phyloP scores from a whole-genome alignment of 139 green algal species.

The Limnomonas spitsbergensis region DNA sequence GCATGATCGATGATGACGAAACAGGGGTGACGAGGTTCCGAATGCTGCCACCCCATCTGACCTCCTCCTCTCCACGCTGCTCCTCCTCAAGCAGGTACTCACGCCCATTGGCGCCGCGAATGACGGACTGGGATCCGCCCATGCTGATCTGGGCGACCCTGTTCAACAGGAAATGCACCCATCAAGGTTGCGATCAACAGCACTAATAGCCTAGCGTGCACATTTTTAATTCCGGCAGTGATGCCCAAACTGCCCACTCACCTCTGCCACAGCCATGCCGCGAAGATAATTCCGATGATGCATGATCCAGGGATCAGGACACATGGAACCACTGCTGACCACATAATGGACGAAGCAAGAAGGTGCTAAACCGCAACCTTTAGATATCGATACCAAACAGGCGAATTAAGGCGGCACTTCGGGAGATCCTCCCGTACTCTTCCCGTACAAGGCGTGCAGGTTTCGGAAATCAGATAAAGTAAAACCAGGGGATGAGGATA shows the following conservation, averaged over 20 bases:
- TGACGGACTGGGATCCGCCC: slow-evolving; percentile 32
- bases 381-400: too few relatives aligned
- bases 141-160: slow-evolving; percentile 50
- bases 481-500: too few relatives aligned
- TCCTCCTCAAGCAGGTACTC: slow-evolving; percentile 76
- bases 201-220: neutral
- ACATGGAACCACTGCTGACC: too few relatives aligned
- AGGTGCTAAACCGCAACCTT: too few relatives aligned
- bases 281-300: slow-evolving; percentile 62
- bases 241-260: neutral
- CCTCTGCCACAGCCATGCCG: slow-evolving; percentile 63
- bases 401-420: too few relatives aligned
- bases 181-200: neutral
- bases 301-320: slow-evolving; percentile 1
- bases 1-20: too few relatives aligned
- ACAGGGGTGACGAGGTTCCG: too few relatives aligned
- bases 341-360: too few relatives aligned
- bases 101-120: slow-evolving; percentile 57
- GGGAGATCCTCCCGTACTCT: too few relatives aligned
- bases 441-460: too few relatives aligned
- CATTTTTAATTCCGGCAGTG: neutral
- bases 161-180: neutral
- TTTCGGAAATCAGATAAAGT: too few relatives aligned
- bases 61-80: slow-evolving; percentile 10
- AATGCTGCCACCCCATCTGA: too few relatives aligned